Conservation (phyloP, 495 filamentous ascomycete genomes). For the Hyaloscypha bicolor region DNA sequence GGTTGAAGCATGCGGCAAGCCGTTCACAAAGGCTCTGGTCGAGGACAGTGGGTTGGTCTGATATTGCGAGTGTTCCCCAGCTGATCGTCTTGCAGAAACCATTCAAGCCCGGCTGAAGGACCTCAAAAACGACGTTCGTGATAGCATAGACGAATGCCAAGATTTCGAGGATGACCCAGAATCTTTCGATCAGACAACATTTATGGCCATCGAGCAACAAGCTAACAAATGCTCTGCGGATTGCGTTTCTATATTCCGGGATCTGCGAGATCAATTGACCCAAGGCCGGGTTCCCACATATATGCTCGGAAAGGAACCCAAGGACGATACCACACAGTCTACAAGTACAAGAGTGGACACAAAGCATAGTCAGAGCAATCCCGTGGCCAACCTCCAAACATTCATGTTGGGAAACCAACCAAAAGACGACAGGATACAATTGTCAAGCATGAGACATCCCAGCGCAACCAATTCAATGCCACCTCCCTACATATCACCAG, state of each 20-base stretch:
- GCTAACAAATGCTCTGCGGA: conserved; percentile 20
- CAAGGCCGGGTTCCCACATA: conserved; percentile 1
- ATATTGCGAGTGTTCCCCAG: not conserved
- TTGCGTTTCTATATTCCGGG: conserved; percentile 27
- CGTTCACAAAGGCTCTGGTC: conserved; percentile 24
- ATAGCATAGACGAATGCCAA: conserved; percentile 25
- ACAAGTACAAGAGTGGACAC: conserved; percentile 4
- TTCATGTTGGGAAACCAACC: not conserved
- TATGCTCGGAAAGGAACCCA: not conserved
- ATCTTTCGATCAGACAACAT: conserved; percentile 23
- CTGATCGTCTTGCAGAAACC: conserved; percentile 13
- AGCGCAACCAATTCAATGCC: not conserved
- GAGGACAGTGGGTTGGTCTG: conserved; percentile 25
- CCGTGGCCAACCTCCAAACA: not conserved
- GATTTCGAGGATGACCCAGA: conserved; percentile 29
- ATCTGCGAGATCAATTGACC: conserved; percentile 10
- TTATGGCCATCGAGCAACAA: conserved; percentile 18
- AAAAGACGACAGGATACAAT: conserved; percentile 15
- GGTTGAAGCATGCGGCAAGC: conserved; percentile 22
- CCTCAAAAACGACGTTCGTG: conserved; percentile 26
- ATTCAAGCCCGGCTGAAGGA: conserved; percentile 24
- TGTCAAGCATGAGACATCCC: conserved; percentile 16
- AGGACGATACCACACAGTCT: conserved; percentile 12
- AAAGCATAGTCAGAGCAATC: not conserved
- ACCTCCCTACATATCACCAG: conserved; percentile 4